Conservation (phyloP, 306 rosid genomes). For the Myrica gale region DNA sequence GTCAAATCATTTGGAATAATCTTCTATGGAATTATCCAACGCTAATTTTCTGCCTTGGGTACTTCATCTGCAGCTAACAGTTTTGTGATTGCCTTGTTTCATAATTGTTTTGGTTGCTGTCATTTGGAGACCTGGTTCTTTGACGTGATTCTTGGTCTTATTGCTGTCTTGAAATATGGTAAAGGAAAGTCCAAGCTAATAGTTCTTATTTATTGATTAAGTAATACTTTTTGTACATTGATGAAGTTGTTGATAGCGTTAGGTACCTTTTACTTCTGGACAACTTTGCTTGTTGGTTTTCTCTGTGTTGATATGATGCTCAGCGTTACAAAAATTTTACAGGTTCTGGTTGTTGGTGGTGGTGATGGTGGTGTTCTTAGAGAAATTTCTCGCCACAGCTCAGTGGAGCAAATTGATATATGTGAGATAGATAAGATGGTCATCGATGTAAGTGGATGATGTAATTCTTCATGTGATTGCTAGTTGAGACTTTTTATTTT, state of each 20-base stretch:
- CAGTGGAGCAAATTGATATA: conserved; percentile 86
- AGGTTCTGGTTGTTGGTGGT: conserved; percentile 99
- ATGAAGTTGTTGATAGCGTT: neutral
- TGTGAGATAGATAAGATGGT: conserved; percentile 99
- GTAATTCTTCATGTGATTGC: neutral
- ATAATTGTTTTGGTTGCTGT: neutral
- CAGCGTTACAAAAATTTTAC: conserved; percentile 14
- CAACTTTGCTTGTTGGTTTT: neutral
- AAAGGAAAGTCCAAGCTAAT: neutral
- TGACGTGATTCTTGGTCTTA: neutral
- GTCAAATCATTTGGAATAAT: neutral
- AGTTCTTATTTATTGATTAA: neutral
- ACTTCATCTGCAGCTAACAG: neutral
- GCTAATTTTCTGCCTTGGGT: neutral
- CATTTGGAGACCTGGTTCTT: neutral
- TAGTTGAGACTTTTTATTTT: neutral
- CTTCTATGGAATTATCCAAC: neutral
- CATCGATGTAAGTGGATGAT: conserved; percentile 68
- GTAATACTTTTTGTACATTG: neutral
- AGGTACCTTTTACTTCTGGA: no score
- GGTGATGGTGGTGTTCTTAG: conserved; percentile 98
- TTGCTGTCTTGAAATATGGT: neutral
- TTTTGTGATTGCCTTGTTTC: neutral
- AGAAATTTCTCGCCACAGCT: conserved; percentile 83
- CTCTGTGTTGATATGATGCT: neutral